Conservation (phyloP, 2,329 filamentous ascomycete genomes). For the Fusarium sp. region DNA sequence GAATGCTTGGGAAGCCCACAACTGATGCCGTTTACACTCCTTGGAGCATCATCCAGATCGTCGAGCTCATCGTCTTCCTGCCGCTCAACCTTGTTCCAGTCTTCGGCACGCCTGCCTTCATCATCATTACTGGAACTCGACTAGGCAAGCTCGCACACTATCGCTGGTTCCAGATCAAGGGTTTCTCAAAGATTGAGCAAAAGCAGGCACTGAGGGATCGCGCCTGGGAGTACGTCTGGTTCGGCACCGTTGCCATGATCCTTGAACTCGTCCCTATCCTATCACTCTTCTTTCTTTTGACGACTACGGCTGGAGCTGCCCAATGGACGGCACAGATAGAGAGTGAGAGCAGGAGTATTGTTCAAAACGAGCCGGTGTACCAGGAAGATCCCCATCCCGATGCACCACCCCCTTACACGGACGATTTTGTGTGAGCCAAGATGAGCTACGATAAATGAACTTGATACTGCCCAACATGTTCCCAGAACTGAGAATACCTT, state of each 20-base stretch:
- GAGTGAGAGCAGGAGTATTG: slow-evolving; percentile 54
- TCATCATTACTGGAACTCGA: slow-evolving; percentile 86
- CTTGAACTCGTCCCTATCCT: slow-evolving; percentile 88
- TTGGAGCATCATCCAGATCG: slow-evolving; percentile 89
- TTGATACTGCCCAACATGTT: background rate
- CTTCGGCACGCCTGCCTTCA: slow-evolving; percentile 83
- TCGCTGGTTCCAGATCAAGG: slow-evolving; percentile 85
- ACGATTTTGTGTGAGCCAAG: slow-evolving; percentile 35
- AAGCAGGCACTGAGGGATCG: slow-evolving; percentile 73
- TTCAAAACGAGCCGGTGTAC: slow-evolving; percentile 13
- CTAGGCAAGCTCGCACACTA: slow-evolving; percentile 91
- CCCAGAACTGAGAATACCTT: background rate
- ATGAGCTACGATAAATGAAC: background rate
- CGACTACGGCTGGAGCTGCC: slow-evolving; percentile 83
- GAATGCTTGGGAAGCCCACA: slow-evolving; percentile 84
- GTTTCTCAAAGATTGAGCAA: slow-evolving; percentile 76
- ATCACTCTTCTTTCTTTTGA: slow-evolving; percentile 94
- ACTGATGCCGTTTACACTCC: slow-evolving; percentile 81
- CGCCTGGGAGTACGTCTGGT: slow-evolving; percentile 90
- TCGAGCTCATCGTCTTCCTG: slow-evolving; percentile 80
- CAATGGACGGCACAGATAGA: slow-evolving; percentile 88
- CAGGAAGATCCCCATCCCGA: slow-evolving; percentile 29
- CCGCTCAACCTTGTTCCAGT: slow-evolving; percentile 89
- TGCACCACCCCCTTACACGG: slow-evolving; percentile 45
- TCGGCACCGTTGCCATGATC: slow-evolving; percentile 84